Evolutionary conservation across 164 flowering plant genomes (phyloP).

Genomic region (Annona cherimola): DNA sequence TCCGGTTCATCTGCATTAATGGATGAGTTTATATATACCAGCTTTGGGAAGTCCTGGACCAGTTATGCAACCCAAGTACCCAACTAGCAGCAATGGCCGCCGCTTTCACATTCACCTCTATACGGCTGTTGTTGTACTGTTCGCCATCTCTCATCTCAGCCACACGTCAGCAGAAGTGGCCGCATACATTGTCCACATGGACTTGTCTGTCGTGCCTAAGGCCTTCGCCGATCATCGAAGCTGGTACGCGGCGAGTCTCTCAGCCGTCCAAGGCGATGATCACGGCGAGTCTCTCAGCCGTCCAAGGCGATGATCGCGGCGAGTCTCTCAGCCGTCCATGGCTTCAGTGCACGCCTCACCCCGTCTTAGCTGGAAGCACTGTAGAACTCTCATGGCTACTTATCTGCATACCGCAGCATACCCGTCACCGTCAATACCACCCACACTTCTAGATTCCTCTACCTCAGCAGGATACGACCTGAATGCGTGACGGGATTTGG

Average conservation of each 20-base stretch:
- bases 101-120: slow-evolving; percentile 3
- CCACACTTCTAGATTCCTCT: slow-evolving; percentile 47
- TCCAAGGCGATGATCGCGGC: slow-evolving; percentile 41
- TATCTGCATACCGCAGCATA: slow-evolving; percentile 36
- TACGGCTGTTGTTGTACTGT: slow-evolving; percentile 13
- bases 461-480: too few relatives aligned
- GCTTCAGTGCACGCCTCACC: slow-evolving; percentile 56
- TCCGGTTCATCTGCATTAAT: too few relatives aligned
- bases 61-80: not conserved
- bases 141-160: slow-evolving; percentile 8
- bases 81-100: slow-evolving; percentile 31
- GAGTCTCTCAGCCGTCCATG: slow-evolving; percentile 55
- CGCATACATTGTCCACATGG: slow-evolving; percentile 64
- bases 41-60: not conserved
- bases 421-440: slow-evolving; percentile 46
- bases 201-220: slow-evolving; percentile 51
- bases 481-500: too few relatives aligned
- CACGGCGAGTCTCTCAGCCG: slow-evolving; percentile 15
- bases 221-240: slow-evolving; percentile 42
- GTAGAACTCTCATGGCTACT: slow-evolving; percentile 36
- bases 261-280: not conserved
- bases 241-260: slow-evolving; percentile 48
- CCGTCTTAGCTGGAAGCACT: slow-evolving; percentile 35
- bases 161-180: slow-evolving; percentile 18
- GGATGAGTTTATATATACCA: not conserved